Conservation (phyloP, 179 eudicot genomes). For the Gypsophila paniculata region DNA sequence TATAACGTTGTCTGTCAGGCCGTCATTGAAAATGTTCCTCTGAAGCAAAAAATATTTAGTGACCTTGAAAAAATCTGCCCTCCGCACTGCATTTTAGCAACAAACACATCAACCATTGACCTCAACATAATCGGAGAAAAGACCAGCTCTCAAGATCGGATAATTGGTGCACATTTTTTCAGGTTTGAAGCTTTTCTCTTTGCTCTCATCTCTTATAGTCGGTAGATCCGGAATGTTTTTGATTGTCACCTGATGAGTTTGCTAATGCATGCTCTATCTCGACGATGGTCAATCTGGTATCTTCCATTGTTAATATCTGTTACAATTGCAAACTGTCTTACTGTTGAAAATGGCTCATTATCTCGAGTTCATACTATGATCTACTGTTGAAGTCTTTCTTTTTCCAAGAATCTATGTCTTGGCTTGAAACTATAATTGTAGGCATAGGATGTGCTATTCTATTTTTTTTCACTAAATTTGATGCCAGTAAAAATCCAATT, state of each 20-base stretch:
- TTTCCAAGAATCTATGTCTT: background rate
- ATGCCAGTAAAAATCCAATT: background rate
- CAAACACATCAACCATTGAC: slow-evolving; percentile 92
- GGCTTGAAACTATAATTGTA: background rate
- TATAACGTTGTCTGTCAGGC: slow-evolving; percentile 48
- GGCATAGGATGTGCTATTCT: background rate
- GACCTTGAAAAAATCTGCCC: slow-evolving; percentile 83
- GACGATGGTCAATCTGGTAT: background rate
- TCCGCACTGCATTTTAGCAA: slow-evolving; percentile 85
- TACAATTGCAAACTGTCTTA: background rate
- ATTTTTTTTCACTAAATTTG: background rate
- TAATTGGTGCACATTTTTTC: slow-evolving; percentile 94
- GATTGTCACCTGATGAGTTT: background rate
- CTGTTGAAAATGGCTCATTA: background rate
- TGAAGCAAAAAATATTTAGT: slow-evolving; percentile 72
- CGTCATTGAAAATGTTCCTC: slow-evolving; percentile 64
- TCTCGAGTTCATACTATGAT: background rate
- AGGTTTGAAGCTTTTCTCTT: slow-evolving; percentile 41
- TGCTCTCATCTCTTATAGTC: background rate
- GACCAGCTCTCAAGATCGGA: slow-evolving; percentile 69
- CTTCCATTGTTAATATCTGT: no score
- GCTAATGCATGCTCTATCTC: no score
- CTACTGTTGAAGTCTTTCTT: background rate
- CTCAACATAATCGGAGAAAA: slow-evolving; percentile 67
- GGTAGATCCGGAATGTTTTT: background rate